These are phyloP conservation scores for Carallia brachiata DNA, from an alignment of 345 rosid genomes.

Conservation along the genomic window DNA sequence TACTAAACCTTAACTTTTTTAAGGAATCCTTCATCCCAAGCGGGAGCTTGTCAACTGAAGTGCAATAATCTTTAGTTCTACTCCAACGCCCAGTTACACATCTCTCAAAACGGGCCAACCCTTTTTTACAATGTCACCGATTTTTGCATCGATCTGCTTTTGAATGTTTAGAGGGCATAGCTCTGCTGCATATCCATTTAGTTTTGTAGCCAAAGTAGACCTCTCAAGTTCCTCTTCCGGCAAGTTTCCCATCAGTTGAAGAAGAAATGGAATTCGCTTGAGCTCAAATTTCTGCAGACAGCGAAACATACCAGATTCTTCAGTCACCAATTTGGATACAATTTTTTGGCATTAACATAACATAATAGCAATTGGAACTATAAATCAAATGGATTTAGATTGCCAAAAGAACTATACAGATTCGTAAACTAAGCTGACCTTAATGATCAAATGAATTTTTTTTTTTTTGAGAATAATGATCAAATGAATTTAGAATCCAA, in stretches of 20 bases:
- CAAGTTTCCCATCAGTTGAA: slow-evolving; percentile 80
- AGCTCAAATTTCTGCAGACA: slow-evolving; percentile 84
- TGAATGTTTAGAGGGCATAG: slow-evolving; percentile 66
- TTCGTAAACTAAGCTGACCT: too few species aligned
- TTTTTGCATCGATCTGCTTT: slow-evolving; percentile 56
- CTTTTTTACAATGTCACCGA: slow-evolving; percentile 67
- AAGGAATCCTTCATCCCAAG: background rate
- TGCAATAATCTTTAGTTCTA: background rate
- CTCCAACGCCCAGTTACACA: slow-evolving; percentile 27
- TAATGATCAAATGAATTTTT: too few species aligned
- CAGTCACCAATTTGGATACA: background rate
- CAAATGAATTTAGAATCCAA: too few species aligned
- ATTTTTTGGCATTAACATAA: too few species aligned
- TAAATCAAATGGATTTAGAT: too few species aligned
- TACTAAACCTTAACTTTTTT: background rate
- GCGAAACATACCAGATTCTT: slow-evolving; percentile 1
- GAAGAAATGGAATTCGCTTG: slow-evolving; percentile 68
- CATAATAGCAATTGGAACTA: too few species aligned
- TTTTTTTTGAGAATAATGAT: too few species aligned
- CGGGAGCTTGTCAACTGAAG: background rate
- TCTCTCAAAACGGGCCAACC: slow-evolving; percentile 81
- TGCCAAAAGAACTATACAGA: too few species aligned
- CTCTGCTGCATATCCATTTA: slow-evolving; percentile 81
- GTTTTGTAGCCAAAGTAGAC: slow-evolving; percentile 68
- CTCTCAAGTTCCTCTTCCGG: slow-evolving; percentile 76